Evolutionary conservation across 805 yeast species (phyloP), one percentile per base, ranked within the genome.

Genomic region (Candida nanaspora): DNA sequence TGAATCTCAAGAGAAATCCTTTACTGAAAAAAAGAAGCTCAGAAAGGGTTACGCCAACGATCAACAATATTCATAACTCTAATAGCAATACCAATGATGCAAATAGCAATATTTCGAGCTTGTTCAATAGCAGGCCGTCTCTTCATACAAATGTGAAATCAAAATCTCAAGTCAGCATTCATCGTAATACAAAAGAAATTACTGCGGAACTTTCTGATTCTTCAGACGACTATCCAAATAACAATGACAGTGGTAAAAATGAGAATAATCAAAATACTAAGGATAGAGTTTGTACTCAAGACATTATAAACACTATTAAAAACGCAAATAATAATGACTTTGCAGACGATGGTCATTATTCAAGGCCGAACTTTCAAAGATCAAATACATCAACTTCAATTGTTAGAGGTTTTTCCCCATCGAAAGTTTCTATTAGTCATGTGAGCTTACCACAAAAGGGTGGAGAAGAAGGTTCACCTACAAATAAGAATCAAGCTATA

Each of bases 141-240:
- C 18, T 37, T 16, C 22, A 31, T 8, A 13, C 33, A n/a, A 26
- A 33, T 22, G 40, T 37, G 10, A 28, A 32, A 26, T 9, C 25
- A 11, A 43, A 45, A 41, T 42, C 56, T 5, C 43, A 42, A 20
- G 41, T 52, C 3, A 44, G 41, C 29, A 45, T 49, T 5, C 46
- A 43, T n/a, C 36, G 44, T 14, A 51, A 44, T 4, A 48, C 52
- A 2, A 55, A 45, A 23, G 61, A 56, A 38, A 56, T 49, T 23
- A 56, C 61, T 3, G 52, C 52, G 9, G 57, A 52, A 42, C 44
- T 57, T 3, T 54, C 62, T 3, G 43, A 43, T n/a, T 51, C 55
- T 21, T 35, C 42, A 6, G 53, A 47, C 3, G 29, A 31, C 15
- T 51, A 54, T 21, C 33, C 42, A 6, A 52, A 47, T 3, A 26